phyloP scores from a whole-genome alignment of 805 yeast species.

The Cyberlindnera lachancei region DNA sequence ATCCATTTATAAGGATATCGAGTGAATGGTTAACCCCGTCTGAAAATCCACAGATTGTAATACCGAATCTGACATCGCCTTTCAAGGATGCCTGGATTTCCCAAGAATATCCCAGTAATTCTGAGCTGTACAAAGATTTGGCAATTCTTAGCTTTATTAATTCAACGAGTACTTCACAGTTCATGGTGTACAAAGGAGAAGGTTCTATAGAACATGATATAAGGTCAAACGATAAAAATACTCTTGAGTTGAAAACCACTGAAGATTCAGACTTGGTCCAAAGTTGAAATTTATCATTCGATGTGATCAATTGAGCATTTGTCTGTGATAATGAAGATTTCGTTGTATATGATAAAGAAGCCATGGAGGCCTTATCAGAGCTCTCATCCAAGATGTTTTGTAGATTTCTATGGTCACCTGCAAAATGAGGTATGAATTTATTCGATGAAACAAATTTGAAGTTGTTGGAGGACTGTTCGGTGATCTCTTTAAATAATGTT shows the following conservation, averaged over 20 bases:
- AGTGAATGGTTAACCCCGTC: slow-evolving; percentile 32
- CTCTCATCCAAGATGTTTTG: slow-evolving; percentile 20
- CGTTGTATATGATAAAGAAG: slow-evolving; percentile 28
- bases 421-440: slow-evolving; percentile 28
- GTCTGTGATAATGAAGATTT: slow-evolving; percentile 21
- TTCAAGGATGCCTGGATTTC: slow-evolving; percentile 45
- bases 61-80: slow-evolving; percentile 44
- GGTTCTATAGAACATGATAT: slow-evolving; percentile 24
- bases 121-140: slow-evolving; percentile 42
- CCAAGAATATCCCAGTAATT: slow-evolving; percentile 50
- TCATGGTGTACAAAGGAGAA: slow-evolving; percentile 33
- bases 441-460: slow-evolving; percentile 20
- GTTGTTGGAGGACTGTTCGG: background rate
- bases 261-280: slow-evolving; percentile 42
- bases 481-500: background rate
- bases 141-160: slow-evolving; percentile 35
- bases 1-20: slow-evolving; percentile 24
- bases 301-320: slow-evolving; percentile 31
- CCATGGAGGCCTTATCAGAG: slow-evolving; percentile 20
- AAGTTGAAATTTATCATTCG: slow-evolving; percentile 33
- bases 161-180: slow-evolving; percentile 47
- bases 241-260: slow-evolving; percentile 23
- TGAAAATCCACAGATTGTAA: slow-evolving; percentile 49
- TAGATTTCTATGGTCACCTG: slow-evolving; percentile 22
- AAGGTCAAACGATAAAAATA: slow-evolving; percentile 40